Evolutionary conservation across 768 basidiomycete species (phyloP).

Genomic region (Thelephora ganbajun): DNA sequence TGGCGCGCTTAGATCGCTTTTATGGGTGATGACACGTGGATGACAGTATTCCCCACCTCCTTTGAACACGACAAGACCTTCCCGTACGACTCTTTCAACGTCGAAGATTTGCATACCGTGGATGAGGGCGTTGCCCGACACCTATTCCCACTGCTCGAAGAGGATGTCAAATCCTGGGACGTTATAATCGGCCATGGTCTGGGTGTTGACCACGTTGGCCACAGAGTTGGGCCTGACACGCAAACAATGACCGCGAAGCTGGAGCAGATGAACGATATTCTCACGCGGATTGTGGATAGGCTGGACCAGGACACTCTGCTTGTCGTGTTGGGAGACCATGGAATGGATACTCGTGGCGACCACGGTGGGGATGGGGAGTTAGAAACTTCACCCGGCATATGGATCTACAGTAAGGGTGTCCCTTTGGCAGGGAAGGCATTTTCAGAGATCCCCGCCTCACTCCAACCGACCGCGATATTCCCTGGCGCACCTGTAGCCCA

Average conservation of each 20-base stretch:
- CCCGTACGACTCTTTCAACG: slow-evolving; percentile 95
- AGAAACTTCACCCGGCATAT: slow-evolving; percentile 77
- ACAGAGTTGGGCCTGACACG: slow-evolving; percentile 84
- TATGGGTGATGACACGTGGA: slow-evolving; percentile 98
- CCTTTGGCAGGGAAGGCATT: slow-evolving; percentile 23
- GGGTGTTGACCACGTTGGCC: slow-evolving; percentile 94
- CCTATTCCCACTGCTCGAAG: slow-evolving; percentile 64
- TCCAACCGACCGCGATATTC: slow-evolving; percentile 43
- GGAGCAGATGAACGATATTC: slow-evolving; percentile 73
- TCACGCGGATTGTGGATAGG: slow-evolving; percentile 54
- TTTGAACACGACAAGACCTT: slow-evolving; percentile 64
- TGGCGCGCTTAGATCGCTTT: slow-evolving; percentile 48
- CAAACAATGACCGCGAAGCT: slow-evolving; percentile 78
- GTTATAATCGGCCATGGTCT: slow-evolving; percentile 86
- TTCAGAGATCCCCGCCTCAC: slow-evolving; percentile 27
- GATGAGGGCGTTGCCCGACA: slow-evolving; percentile 82
- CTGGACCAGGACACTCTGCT: slow-evolving; percentile 84
- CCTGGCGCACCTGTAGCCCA: slow-evolving; percentile 39
- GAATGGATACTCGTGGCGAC: slow-evolving; percentile 91
- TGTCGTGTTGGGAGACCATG: slow-evolving; percentile 89
- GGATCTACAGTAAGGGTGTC: slow-evolving; percentile 81
- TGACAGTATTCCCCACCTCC: slow-evolving; percentile 67
- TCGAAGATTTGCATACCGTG: slow-evolving; percentile 93
- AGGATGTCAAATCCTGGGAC: slow-evolving; percentile 48
- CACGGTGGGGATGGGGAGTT: slow-evolving; percentile 84